Evolutionary conservation across 2,329 filamentous ascomycete species (phyloP).

Genomic region (Chrysosporium queenslandicum): DNA sequence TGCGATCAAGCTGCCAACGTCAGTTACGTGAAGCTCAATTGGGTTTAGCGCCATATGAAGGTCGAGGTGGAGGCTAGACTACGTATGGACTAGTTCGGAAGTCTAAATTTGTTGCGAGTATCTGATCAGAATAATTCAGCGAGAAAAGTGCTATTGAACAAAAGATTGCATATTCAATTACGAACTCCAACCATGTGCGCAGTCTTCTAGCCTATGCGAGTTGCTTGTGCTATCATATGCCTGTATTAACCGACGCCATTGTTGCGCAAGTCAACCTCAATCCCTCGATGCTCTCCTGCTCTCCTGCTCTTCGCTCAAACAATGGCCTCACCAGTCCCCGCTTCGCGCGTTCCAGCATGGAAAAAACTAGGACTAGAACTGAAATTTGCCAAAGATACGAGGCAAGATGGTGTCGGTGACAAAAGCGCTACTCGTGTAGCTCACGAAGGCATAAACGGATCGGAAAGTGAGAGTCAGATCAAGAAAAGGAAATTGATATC

Average conservation of each 20-base stretch:
- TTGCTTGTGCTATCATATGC: not conserved
- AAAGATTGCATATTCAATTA: too few relatives aligned
- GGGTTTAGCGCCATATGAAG: constrained; percentile 9
- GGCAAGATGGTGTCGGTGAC: not conserved
- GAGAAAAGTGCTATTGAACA: too few relatives aligned
- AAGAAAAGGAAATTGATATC: constrained; percentile 10
- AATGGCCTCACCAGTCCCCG: constrained; percentile 4
- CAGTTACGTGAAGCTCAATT: constrained; percentile 7
- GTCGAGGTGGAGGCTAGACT: not conserved
- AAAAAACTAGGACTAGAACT: constrained; percentile 51
- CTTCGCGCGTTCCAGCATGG: constrained; percentile 45
- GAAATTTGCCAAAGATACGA: constrained; percentile 39
- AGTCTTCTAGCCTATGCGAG: not conserved
- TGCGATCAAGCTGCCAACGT: constrained; percentile 9
- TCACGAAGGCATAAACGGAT: not conserved
- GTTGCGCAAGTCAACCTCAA: not conserved
- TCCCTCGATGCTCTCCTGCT: not conserved
- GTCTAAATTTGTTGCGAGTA: too few relatives aligned
- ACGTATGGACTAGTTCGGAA: too few relatives aligned
- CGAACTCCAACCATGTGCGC: too few relatives aligned
- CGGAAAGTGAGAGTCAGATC: not conserved
- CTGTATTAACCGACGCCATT: not conserved
- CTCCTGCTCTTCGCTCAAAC: not conserved
- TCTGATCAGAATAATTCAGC: too few relatives aligned
- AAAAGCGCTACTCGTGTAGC: not conserved